These are phyloP conservation scores for Lentinus tigrinus DNA, from an alignment of 768 basidiomycete genomes.

Conservation along the genomic window DNA sequence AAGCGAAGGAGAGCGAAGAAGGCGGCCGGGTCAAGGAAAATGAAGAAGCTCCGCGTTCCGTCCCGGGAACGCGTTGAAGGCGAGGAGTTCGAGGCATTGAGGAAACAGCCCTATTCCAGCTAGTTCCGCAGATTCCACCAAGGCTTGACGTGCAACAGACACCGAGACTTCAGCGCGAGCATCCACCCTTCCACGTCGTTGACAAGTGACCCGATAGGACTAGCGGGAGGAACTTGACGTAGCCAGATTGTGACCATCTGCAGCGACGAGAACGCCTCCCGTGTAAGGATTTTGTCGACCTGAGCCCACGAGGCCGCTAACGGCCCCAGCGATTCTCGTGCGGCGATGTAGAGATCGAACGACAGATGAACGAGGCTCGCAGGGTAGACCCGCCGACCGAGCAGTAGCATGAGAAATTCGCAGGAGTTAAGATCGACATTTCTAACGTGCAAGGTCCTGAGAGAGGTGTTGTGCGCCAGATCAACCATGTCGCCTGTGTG, in stretches of 20 bases:
- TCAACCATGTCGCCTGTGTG: background rate
- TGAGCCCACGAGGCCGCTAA: background rate
- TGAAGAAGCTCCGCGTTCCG: too few relatives aligned
- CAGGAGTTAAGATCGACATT: background rate
- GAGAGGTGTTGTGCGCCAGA: background rate
- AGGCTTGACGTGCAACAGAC: constrained; percentile 3
- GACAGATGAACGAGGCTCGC: background rate
- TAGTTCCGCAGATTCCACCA: constrained; percentile 1
- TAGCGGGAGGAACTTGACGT: constrained; percentile 1
- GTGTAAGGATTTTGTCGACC: background rate
- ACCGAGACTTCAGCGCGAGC: background rate
- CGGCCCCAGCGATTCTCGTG: background rate
- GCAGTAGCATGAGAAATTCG: background rate
- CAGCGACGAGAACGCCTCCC: background rate
- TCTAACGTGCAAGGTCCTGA: constrained; percentile 2
- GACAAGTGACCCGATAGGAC: background rate
- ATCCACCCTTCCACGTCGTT: background rate
- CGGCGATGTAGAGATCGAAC: background rate
- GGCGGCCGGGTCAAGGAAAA: background rate
- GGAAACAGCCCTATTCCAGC: background rate
- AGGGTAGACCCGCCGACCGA: background rate
- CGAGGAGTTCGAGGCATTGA: background rate
- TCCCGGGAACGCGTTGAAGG: background rate
- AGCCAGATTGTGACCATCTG: constrained; percentile 4
- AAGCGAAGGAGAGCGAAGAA: background rate